Evolutionary conservation across 768 basidiomycete species (phyloP).

Genomic region (Roridomyces roridus): DNA sequence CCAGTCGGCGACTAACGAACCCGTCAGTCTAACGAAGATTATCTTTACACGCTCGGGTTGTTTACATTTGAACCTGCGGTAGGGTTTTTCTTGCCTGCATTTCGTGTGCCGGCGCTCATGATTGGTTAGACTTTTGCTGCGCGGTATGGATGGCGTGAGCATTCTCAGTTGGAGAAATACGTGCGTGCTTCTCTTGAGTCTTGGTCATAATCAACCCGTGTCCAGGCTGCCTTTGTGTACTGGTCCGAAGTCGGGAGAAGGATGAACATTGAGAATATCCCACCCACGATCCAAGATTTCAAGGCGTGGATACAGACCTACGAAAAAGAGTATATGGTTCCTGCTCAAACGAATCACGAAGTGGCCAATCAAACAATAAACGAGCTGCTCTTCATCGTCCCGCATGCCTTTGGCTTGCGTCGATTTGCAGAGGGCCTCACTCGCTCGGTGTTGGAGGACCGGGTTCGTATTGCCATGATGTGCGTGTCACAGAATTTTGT

Average conservation of each 20-base stretch:
- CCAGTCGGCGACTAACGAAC: neutral
- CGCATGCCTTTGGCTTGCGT: slow-evolving; percentile 44
- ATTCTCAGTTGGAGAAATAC: slow-evolving; percentile 51
- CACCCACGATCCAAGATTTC: slow-evolving; percentile 44
- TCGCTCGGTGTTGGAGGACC: slow-evolving; percentile 47
- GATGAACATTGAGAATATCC: slow-evolving; percentile 56
- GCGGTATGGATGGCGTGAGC: slow-evolving; percentile 50
- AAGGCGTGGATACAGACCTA: slow-evolving; percentile 49
- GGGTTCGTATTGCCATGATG: slow-evolving; percentile 56
- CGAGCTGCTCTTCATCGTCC: slow-evolving; percentile 47
- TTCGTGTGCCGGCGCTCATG: neutral
- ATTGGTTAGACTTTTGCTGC: slow-evolving; percentile 42
- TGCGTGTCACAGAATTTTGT: slow-evolving; percentile 24
- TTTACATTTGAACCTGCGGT: slow-evolving; percentile 48
- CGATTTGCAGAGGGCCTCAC: slow-evolving; percentile 39
- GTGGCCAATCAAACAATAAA: slow-evolving; percentile 46
- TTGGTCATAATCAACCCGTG: neutral
- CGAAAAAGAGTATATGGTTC: slow-evolving; percentile 48
- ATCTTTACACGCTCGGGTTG: slow-evolving; percentile 46
- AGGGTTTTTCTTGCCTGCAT: slow-evolving; percentile 2
- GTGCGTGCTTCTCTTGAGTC: slow-evolving; percentile 20
- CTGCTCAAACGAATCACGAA: slow-evolving; percentile 44
- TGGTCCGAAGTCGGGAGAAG: slow-evolving; percentile 53
- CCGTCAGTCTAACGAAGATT: slow-evolving; percentile 45
- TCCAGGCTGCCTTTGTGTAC: slow-evolving; percentile 45